phyloP scores from a whole-genome alignment of 495 filamentous ascomycete species.

The Xylaria longipes region DNA sequence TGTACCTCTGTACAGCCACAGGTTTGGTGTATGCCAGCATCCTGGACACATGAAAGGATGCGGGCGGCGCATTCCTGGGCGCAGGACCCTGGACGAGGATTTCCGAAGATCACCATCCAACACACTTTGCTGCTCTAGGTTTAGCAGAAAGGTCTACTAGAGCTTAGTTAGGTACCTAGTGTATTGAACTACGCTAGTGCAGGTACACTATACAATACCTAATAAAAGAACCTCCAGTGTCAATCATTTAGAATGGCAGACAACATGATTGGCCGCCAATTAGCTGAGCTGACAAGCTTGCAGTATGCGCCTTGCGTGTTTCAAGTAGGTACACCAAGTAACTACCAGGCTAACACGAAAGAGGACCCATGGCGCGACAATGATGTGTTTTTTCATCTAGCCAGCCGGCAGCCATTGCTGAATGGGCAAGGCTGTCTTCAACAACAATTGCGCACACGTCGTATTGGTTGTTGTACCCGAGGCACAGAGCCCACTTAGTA shows the following conservation, averaged over 20 bases:
- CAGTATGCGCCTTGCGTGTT: neutral
- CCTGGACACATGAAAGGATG: neutral
- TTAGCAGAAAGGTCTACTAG: neutral
- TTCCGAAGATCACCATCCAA: neutral
- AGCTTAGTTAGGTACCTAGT: neutral
- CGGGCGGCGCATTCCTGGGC: neutral
- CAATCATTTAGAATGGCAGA: neutral
- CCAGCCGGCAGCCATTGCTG: neutral
- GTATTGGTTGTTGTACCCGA: neutral
- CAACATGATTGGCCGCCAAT: neutral
- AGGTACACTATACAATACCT: neutral
- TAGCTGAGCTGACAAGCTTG: neutral
- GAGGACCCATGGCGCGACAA: neutral
- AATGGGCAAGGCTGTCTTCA: neutral
- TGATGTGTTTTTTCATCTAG: neutral
- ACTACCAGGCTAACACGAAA: neutral
- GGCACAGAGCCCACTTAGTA: neutral
- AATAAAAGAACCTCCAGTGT: neutral
- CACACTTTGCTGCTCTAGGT: neutral
- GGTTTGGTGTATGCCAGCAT: neutral
- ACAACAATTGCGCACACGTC: neutral
- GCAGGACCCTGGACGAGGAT: no score
- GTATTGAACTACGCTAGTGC: neutral
- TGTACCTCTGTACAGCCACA: constrained; percentile 6
- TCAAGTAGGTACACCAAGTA: neutral